These are phyloP conservation scores for Diaporthe vaccinii DNA, from an alignment of 2,329 filamentous ascomycete genomes.

Conservation along the genomic window DNA sequence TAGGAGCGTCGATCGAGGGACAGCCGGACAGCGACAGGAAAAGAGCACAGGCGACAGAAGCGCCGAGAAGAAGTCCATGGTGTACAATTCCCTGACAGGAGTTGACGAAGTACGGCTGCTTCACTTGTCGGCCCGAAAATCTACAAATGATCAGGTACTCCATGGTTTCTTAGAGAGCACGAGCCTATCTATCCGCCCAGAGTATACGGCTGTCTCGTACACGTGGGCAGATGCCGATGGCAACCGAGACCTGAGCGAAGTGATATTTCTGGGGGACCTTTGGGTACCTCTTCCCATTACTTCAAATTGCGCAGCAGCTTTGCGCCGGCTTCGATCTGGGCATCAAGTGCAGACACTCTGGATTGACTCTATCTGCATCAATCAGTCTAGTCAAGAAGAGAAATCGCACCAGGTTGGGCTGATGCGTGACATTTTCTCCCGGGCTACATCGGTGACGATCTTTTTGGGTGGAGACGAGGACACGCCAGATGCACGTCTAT, in stretches of 20 bases:
- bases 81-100: neutral
- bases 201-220: neutral
- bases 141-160: neutral
- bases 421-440: slow-evolving; percentile 15
- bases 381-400: neutral
- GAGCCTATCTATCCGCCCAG: neutral
- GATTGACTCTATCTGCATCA: neutral
- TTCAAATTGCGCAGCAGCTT: slow-evolving; percentile 5
- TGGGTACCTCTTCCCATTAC: slow-evolving; percentile 1
- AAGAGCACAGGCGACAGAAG: too few species aligned
- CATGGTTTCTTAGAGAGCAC: neutral
- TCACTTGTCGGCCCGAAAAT: neutral
- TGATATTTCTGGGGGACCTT: neutral
- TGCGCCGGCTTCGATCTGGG: neutral
- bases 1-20: too few species aligned
- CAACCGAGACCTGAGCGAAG: neutral
- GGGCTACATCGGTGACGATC: neutral
- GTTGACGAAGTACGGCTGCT: neutral
- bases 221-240: neutral
- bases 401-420: slow-evolving; percentile 1
- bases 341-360: neutral
- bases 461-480: slow-evolving; percentile 2
- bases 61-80: neutral
- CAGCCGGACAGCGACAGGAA: neutral
- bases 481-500: neutral